Evolutionary conservation across 1,139 yeast genomes (phyloP), one percentile per base, ranked within the genome.

Genomic region (Debaryomyces nepalensis): DNA sequence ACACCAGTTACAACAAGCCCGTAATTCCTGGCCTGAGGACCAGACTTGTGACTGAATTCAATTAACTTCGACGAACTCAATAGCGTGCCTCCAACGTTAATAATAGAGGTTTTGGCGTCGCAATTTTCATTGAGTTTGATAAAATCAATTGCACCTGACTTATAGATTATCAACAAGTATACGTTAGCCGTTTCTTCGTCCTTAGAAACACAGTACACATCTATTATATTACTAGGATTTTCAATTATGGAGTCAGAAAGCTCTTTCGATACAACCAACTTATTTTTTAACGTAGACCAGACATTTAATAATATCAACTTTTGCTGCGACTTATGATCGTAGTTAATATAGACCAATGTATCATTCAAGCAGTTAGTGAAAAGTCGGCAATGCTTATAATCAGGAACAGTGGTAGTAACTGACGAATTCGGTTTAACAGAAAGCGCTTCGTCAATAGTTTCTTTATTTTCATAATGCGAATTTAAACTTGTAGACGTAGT

Each of bases 1-100:
- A 39, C 37, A 3, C 51, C 53, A 24, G 45, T 39, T 1, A 58
- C 37, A 6, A 50, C 56, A 18, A 61, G 49, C 1, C 64, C 64
- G 44, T 42, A 55, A 18, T 30, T 33, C 15, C 45, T 50, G 4
- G 40, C 26, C 5, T 30, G 26, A n/a, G 24, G 31, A 2, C 39
- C 43, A 4, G 49, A 12, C 34, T 51, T 55, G 12, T 44, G 43
- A 6, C 45, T 39, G 36, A 59, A 58, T 40, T 56, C 54, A 20
- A 54, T 48, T 11, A 57, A 41, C 23, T 34, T 34, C 3, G 30
- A 22, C 9, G 37, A 34, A 18, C 24, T 34, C 16, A 34, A 18
- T 15, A 8, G 11, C 4, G 30, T 15, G 5, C 31, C 5, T n/a
- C 18, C 5, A 24, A 34, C 31, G 11, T 34, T 23, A 23, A 34